A percentile compares a stretch with the other conserved stretches of the same genome.
phyloP scores from a whole-genome alignment of 2,329 filamentous ascomycete species.

The Neofusicoccum parvum region DNA sequence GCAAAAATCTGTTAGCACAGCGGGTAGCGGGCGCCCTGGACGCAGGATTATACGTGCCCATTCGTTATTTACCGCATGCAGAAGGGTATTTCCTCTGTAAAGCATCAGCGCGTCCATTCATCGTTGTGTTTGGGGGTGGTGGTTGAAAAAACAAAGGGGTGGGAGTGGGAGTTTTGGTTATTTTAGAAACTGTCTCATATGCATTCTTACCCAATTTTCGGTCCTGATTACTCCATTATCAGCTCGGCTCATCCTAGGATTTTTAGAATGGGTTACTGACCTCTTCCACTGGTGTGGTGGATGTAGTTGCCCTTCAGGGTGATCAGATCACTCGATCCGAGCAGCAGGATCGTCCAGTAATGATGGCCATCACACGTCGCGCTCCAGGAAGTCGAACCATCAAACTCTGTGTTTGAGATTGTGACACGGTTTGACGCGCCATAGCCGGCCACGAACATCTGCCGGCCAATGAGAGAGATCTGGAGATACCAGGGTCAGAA shows the following conservation, averaged over 20 bases:
- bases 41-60: slow-evolving; percentile 31
- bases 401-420: slow-evolving; percentile 62
- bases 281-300: slow-evolving; percentile 59
- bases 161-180: no score
- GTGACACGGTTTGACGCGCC: slow-evolving; percentile 58
- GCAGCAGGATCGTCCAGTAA: slow-evolving; percentile 63
- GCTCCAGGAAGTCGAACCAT: slow-evolving; percentile 58
- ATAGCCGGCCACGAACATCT: slow-evolving; percentile 63
- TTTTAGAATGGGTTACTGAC: no score
- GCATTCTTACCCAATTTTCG: slow-evolving; percentile 50
- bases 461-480: slow-evolving; percentile 61
- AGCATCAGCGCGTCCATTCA: no score
- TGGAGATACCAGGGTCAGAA: not conserved
- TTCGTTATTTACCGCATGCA: slow-evolving; percentile 59
- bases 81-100: slow-evolving; percentile 52
- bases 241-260: no score
- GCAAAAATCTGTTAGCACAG: no score
- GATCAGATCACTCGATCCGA: slow-evolving; percentile 57
- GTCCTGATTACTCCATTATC: slow-evolving; percentile 32
- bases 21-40: no score
- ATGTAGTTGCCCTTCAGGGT: slow-evolving; percentile 65
- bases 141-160: no score
- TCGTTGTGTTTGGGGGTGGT: no score
- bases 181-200: no score
- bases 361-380: slow-evolving; percentile 61